Evolutionary conservation across 1,139 yeast genomes (phyloP), one percentile per base, ranked within the genome.

Genomic region (Sugiyamaella grinbergsii): DNA sequence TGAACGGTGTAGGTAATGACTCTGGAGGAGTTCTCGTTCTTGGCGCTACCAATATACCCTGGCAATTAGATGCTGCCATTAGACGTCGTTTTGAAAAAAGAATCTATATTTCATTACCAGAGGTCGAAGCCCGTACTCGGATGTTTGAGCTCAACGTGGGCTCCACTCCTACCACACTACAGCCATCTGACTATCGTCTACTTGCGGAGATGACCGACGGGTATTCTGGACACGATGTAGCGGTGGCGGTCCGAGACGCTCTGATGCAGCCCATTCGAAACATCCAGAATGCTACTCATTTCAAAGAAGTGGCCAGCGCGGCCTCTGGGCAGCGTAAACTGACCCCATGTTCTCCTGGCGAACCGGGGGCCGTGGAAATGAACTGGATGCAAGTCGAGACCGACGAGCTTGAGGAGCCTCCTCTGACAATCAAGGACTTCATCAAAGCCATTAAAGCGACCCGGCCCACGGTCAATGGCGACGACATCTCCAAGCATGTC

Each of bases 1-100:
- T 94, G 98, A 93, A 93, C 68, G 99, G 98, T 61, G 98, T 94
- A 5, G 98, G 98, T 11, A 91, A 89, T 66, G 98, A 94, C 67
- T 75, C 96, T 1, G 78, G 79, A 47, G 98, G 99, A 6, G 98
- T 94, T 1, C 74, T 94, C 39, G 98, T 94, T 0, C 75, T 94
- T 47, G 99, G 98, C 22, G 99, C 99, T 1, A 94, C 99, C 4
- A 94, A 94, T 68, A 93, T 94, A 54, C 98, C 98, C 16, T 94
- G 98, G 98, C 97, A 93, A 71, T 76, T 94, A 58, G 99, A 94
- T 70, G 91, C 98, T 41, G 99, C 98, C 5, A 89, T 94, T 49
- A 81, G 98, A 68, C 83, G 99, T 73, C 83, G 98, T 19, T 94
- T 94, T 63, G 98, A 93, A 68, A 81, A 88, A 62, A 82, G 98